These are phyloP conservation scores for Pichia sporocuriosa DNA, from an alignment of 805 yeast genomes.

Conservation along the genomic window DNA sequence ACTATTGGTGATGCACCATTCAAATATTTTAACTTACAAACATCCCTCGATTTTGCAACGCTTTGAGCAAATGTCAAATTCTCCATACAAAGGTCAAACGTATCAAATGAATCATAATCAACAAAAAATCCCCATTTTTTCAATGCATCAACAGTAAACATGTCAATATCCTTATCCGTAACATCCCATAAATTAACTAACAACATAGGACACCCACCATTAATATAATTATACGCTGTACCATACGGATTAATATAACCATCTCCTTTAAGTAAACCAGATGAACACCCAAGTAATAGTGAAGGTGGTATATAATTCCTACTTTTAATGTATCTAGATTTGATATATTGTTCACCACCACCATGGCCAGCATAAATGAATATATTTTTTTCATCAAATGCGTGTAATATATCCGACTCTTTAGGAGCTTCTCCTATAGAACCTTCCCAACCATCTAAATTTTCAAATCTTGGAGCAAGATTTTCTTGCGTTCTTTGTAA, in stretches of 20 bases:
- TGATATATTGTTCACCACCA: slow-evolving; percentile 82
- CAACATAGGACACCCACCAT: slow-evolving; percentile 77
- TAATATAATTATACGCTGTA: slow-evolving; percentile 65
- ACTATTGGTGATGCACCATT: slow-evolving; percentile 93
- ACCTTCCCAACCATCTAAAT: slow-evolving; percentile 44
- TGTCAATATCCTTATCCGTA: slow-evolving; percentile 91
- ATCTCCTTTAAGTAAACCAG: slow-evolving; percentile 55
- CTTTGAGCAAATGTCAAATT: slow-evolving; percentile 44
- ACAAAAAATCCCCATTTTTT: slow-evolving; percentile 57
- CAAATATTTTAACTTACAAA: slow-evolving; percentile 62
- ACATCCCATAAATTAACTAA: slow-evolving; percentile 94
- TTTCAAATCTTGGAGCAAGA: slow-evolving; percentile 40
- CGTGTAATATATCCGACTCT: slow-evolving; percentile 43
- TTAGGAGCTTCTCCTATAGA: slow-evolving; percentile 48
- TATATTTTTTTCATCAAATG: slow-evolving; percentile 38
- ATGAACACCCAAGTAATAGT: slow-evolving; percentile 83
- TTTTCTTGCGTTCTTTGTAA: slow-evolving; percentile 56
- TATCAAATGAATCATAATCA: slow-evolving; percentile 22
- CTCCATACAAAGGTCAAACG: slow-evolving; percentile 14
- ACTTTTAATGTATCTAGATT: slow-evolving; percentile 45
- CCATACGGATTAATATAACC: slow-evolving; percentile 72
- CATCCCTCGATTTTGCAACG: slow-evolving; percentile 52
- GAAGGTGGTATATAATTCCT: slow-evolving; percentile 45
- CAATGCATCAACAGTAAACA: slow-evolving; percentile 57
- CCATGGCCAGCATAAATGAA: slow-evolving; percentile 92